Evolutionary conservation across 2,329 filamentous ascomycete species (phyloP).

Genomic region (Metarhizium robertsii): DNA sequence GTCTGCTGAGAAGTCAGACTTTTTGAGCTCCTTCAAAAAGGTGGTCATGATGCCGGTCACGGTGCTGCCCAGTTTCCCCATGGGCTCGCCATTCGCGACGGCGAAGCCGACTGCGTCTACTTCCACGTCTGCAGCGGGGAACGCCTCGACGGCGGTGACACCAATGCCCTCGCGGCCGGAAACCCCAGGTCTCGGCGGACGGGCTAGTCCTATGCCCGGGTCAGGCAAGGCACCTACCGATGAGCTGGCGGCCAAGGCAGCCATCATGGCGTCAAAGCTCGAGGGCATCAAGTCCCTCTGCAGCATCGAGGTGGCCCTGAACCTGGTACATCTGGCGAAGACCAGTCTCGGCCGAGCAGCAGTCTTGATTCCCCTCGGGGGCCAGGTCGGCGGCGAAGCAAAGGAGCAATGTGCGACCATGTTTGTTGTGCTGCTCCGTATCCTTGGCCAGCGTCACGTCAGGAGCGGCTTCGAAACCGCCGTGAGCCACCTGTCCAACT

Average conservation of each 20-base stretch:
- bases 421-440: constrained; percentile 75
- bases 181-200: constrained; percentile 34
- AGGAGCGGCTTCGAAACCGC: constrained; percentile 91
- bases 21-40: constrained; percentile 92
- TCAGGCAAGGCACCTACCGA: constrained; percentile 66
- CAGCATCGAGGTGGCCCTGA: constrained; percentile 89
- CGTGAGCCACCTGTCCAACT: constrained; percentile 79
- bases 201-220: constrained; percentile 30
- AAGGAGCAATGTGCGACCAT: constrained; percentile 83
- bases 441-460: constrained; percentile 78
- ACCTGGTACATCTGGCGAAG: constrained; percentile 82
- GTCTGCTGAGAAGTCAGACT: constrained; percentile 93
- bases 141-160: constrained; percentile 16
- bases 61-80: constrained; percentile 62
- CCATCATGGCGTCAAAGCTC: constrained; percentile 87
- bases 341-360: constrained; percentile 76
- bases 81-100: constrained; percentile 47
- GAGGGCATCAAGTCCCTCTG: constrained; percentile 94
- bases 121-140: constrained; percentile 13
- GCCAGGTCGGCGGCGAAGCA: constrained; percentile 72
- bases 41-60: constrained; percentile 99
- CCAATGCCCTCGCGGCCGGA: constrained; percentile 38
- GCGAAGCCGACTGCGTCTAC: constrained; percentile 21
- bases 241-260: constrained; percentile 93
- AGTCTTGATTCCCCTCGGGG: constrained; percentile 71